Evolutionary conservation across 2,329 filamentous ascomycete species (phyloP).

Genomic region (Tolypocladium sp.): DNA sequence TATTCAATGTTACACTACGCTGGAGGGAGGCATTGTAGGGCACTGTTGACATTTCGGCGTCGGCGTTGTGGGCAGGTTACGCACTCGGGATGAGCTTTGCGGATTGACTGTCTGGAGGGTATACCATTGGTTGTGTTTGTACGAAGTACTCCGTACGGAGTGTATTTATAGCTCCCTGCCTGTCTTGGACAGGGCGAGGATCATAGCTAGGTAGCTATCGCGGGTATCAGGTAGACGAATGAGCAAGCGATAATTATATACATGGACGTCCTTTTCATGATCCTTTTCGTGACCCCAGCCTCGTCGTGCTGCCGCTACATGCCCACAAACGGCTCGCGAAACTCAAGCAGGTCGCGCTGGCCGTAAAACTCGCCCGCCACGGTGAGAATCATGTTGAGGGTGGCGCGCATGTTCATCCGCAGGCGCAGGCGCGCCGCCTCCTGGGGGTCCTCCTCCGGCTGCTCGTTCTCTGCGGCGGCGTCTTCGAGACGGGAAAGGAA

Average conservation of each 20-base stretch:
- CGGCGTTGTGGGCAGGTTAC: neutral
- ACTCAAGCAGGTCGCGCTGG: constrained; percentile 75
- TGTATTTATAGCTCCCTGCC: neutral
- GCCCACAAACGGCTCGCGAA: constrained; percentile 52
- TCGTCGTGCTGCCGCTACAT: constrained; percentile 17
- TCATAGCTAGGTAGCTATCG: neutral
- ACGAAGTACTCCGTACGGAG: neutral
- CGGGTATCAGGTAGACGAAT: neutral
- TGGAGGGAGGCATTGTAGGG: neutral
- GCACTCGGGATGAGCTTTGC: neutral
- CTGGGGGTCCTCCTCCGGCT: constrained; percentile 14
- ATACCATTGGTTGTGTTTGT: neutral
- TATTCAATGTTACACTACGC: neutral
- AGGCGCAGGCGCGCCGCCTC: constrained; percentile 21
- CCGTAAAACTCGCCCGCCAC: constrained; percentile 84
- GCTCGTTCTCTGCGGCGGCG: constrained; percentile 13
- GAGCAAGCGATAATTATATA: neutral
- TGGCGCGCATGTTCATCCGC: constrained; percentile 51
- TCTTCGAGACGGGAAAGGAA: constrained; percentile 36
- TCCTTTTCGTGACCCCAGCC: neutral
- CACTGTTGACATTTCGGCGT: neutral
- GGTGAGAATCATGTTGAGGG: constrained; percentile 85
- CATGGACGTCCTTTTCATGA: neutral
- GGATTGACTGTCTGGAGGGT: neutral
- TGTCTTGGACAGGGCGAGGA: neutral